Percentiles rank a stretch among this genome's conserved stretches.
phyloP scores from a whole-genome alignment of 371 early-diverging fungal genomes.

The Zychaea mexicana region DNA sequence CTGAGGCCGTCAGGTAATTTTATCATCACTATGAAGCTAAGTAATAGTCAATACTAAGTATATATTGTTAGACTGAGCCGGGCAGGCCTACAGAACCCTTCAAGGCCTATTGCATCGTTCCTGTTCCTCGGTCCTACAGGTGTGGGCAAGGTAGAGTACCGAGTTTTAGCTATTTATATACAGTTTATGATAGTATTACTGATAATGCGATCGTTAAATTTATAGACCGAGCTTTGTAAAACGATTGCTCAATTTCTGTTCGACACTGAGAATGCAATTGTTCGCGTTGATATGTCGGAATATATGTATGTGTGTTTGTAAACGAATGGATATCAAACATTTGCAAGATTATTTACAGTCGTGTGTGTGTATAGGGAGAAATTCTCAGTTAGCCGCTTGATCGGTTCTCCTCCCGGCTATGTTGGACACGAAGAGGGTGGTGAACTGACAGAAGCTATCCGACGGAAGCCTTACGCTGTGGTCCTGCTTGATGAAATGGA shows the following conservation, averaged over 20 bases:
- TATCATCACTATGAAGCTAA: neutral
- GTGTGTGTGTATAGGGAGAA: constrained; percentile 43
- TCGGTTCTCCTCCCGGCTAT: constrained; percentile 92
- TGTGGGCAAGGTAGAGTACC: constrained; percentile 66
- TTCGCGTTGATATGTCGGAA: constrained; percentile 93
- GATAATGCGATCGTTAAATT: too few relatives aligned
- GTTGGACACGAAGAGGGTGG: constrained; percentile 89
- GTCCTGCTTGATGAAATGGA: constrained; percentile 94
- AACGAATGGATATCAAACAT: too few relatives aligned
- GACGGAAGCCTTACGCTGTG: constrained; percentile 90
- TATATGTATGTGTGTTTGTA: constrained; percentile 72
- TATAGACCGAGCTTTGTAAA: constrained; percentile 89
- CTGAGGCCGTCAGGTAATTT: constrained; percentile 73
- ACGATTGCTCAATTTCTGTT: constrained; percentile 87
- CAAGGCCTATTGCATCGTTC: constrained; percentile 87
- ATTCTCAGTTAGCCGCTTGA: constrained; percentile 73
- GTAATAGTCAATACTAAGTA: neutral
- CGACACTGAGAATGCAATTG: constrained; percentile 86
- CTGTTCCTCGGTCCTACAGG: constrained; percentile 94
- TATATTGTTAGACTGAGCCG: constrained; percentile 47
- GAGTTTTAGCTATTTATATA: neutral
- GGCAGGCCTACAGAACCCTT: constrained; percentile 70
- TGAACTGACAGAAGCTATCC: constrained; percentile 87
- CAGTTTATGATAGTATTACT: too few relatives aligned
- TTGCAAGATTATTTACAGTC: too few relatives aligned